These are phyloP conservation scores for Cryptosporidium sp. DNA, from an alignment of 169 alveolate genomes.

Conservation along the genomic window DNA sequence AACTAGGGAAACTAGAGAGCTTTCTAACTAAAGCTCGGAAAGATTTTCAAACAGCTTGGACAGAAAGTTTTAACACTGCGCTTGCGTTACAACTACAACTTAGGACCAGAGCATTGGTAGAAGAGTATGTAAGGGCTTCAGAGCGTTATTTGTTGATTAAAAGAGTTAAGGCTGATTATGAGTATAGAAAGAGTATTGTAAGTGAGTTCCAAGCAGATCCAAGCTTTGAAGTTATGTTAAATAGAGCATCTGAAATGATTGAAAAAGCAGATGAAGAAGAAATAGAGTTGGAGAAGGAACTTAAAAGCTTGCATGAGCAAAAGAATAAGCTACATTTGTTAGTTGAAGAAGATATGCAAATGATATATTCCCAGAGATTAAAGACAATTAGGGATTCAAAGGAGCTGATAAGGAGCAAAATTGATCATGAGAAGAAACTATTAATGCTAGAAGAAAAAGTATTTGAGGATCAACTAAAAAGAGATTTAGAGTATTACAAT, in stretches of 20 bases:
- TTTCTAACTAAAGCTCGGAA: slow-evolving; percentile 2
- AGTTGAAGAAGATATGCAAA: slow-evolving; percentile 52
- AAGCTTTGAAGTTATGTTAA: slow-evolving; percentile 47
- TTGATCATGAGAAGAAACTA: slow-evolving; percentile 27
- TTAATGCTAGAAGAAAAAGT: slow-evolving; percentile 28
- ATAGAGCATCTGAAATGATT: slow-evolving; percentile 63
- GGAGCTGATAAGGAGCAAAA: neutral
- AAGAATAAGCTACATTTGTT: slow-evolving; percentile 5
- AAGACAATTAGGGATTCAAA: slow-evolving; percentile 17
- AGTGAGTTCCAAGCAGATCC: slow-evolving; percentile 54
- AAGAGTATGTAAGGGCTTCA: slow-evolving; percentile 52
- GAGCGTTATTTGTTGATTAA: slow-evolving; percentile 49
- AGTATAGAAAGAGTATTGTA: slow-evolving; percentile 56
- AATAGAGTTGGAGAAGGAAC: slow-evolving; percentile 15
- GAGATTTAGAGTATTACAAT: slow-evolving; percentile 51
- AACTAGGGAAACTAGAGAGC: slow-evolving; percentile 3
- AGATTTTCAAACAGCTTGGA: slow-evolving; percentile 47
- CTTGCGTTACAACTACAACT: slow-evolving; percentile 49
- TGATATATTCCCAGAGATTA: slow-evolving; percentile 39
- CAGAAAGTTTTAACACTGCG: slow-evolving; percentile 48
- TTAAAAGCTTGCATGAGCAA: neutral
- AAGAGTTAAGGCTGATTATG: slow-evolving; percentile 60
- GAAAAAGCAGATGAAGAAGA: slow-evolving; percentile 40
- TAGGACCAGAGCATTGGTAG: slow-evolving; percentile 49
- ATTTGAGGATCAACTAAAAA: slow-evolving; percentile 46